A percentile compares a stretch with the other conserved stretches of the same genome.
Evolutionary conservation across 73 alveolate genomes (phyloP).

Genomic region (Urostyla sp.): DNA sequence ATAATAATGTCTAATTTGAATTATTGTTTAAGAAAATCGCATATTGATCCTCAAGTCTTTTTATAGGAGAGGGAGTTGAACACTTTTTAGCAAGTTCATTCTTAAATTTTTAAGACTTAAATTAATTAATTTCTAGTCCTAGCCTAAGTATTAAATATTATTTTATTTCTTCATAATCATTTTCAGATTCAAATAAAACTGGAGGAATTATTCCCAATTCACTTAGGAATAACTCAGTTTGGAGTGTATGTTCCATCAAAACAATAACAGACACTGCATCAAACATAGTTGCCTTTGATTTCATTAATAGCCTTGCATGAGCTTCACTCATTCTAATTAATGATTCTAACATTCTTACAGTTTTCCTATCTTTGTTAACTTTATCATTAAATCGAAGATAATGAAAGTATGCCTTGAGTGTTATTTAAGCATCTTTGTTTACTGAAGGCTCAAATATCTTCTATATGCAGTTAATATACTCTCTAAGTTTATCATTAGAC

Average conservation of each 20-base stretch:
- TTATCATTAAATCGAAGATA: constrained; percentile 53
- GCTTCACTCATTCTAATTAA: constrained; percentile 87
- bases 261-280: constrained; percentile 80
- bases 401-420: constrained; percentile 65
- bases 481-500: constrained; percentile 60
- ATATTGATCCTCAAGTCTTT: constrained; percentile 25
- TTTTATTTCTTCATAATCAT: neutral
- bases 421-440: constrained; percentile 72
- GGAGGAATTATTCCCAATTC: constrained; percentile 4
- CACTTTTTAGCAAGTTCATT: constrained; percentile 5
- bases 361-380: constrained; percentile 67
- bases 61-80: constrained; percentile 29
- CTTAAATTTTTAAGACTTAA: neutral
- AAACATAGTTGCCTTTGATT: constrained; percentile 69
- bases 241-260: constrained; percentile 69
- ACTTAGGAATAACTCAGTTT: neutral
- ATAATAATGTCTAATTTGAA: no score
- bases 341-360: constrained; percentile 81
- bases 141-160: neutral
- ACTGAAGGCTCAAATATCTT: constrained; percentile 69
- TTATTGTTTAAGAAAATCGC: neutral
- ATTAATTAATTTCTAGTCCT: neutral
- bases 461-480: constrained; percentile 68
- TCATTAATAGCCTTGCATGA: constrained; percentile 82
- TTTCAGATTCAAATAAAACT: neutral